Conservation (phyloP, 371 early-diverging fungal genomes). For the Polyrhizophydium stewartii region DNA sequence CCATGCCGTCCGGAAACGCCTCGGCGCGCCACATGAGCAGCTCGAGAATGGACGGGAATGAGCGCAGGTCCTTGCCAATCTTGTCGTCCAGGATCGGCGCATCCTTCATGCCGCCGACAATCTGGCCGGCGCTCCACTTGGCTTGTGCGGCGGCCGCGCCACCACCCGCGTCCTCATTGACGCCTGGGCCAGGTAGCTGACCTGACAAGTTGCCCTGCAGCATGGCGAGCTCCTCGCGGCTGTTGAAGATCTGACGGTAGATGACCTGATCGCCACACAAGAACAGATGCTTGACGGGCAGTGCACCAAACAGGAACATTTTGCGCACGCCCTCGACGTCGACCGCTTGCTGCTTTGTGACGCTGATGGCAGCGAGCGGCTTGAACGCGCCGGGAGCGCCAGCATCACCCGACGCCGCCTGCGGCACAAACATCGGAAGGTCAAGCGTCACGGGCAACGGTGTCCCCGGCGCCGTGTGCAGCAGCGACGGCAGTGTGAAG, state of each 20-base stretch:
- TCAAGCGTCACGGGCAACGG: no score
- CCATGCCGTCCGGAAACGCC: conserved; percentile 24
- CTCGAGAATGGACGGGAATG: conserved; percentile 22
- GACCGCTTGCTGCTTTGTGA: no score
- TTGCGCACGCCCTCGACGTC: conserved; percentile 14
- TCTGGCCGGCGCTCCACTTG: conserved; percentile 14
- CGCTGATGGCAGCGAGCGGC: no score
- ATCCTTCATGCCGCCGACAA: conserved; percentile 25
- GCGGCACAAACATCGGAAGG: not conserved
- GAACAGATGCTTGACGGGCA: conserved; percentile 5
- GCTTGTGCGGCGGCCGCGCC: conserved; percentile 1
- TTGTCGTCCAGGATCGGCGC: conserved; percentile 24
- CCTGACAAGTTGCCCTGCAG: no score
- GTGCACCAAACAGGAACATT: conserved; percentile 12
- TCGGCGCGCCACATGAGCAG: conserved; percentile 20
- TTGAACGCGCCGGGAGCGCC: no score
- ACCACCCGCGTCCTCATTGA: not conserved
- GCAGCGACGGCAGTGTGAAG: conserved; percentile 1
- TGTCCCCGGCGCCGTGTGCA: not conserved
- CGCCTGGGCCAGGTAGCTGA: no score
- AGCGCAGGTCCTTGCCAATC: conserved; percentile 13
- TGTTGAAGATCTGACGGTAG: no score
- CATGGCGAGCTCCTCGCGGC: not conserved
- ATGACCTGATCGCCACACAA: conserved; percentile 5
- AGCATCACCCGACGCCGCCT: no score